Conservation (phyloP, 1,284 basidiomycete genomes). For the Pisolithus thermaeus region DNA sequence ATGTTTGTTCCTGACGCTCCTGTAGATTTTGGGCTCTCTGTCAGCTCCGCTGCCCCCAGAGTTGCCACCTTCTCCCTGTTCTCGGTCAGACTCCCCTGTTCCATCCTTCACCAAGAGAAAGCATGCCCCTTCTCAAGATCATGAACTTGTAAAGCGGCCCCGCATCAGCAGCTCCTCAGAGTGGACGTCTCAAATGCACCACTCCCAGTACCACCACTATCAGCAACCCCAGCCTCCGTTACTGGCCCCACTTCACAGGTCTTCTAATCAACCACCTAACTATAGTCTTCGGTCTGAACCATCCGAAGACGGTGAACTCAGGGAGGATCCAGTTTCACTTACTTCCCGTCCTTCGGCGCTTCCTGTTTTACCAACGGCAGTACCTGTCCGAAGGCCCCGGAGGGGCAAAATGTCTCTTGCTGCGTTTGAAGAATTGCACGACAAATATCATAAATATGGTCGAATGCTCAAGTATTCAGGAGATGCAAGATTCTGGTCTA, state of each 20-base stretch:
- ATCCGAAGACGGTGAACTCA: slow-evolving; percentile 53
- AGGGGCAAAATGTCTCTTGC: slow-evolving; percentile 42
- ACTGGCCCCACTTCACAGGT: slow-evolving; percentile 22
- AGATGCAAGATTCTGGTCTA: slow-evolving; percentile 66
- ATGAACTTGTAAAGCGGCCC: slow-evolving; percentile 51
- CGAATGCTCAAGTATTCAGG: slow-evolving; percentile 72
- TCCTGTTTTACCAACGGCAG: slow-evolving; percentile 36
- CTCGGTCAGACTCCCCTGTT: slow-evolving; percentile 55
- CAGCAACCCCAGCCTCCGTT: slow-evolving; percentile 20
- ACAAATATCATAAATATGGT: slow-evolving; percentile 56
- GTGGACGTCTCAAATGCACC: slow-evolving; percentile 22
- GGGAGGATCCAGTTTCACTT: slow-evolving; percentile 33
- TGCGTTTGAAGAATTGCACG: slow-evolving; percentile 51
- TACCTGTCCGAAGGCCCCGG: slow-evolving; percentile 61
- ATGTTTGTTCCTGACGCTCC: slow-evolving; percentile 11
- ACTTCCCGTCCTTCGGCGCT: slow-evolving; percentile 25
- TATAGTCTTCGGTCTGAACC: slow-evolving; percentile 42
- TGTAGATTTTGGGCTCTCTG: slow-evolving; percentile 55
- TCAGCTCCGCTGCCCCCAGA: slow-evolving; percentile 52
- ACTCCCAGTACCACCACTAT: slow-evolving; percentile 24
- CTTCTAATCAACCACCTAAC: slow-evolving; percentile 23
- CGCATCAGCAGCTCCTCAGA: slow-evolving; percentile 40
- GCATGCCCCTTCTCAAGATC: slow-evolving; percentile 39
- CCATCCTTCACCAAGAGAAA: slow-evolving; percentile 54
- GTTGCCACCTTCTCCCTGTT: slow-evolving; percentile 61